A percentile compares a stretch with the other conserved stretches of the same genome.
phyloP scores from a whole-genome alignment of 371 early-diverging fungal genomes.

The Vairimorpha ceranae region DNA sequence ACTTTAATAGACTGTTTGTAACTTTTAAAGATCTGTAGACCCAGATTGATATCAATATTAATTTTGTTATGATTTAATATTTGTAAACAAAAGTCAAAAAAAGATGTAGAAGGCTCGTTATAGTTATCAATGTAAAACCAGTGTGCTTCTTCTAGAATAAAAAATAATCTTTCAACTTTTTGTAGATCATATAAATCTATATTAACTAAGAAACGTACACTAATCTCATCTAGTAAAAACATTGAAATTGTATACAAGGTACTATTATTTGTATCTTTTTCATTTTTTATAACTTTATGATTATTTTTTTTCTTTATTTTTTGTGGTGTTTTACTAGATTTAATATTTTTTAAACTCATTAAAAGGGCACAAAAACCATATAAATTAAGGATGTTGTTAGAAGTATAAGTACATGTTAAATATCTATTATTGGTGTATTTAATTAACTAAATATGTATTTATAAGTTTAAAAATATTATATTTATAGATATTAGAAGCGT shows the following conservation, averaged over 20 bases:
- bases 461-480: no score
- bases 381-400: no score
- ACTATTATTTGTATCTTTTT: background rate
- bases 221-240: constrained; percentile 55
- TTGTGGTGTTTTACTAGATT: background rate
- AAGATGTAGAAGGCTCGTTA: constrained; percentile 67
- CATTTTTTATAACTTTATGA: background rate
- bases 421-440: no score
- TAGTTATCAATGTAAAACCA: constrained; percentile 98
- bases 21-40: constrained; percentile 78
- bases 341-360: no score
- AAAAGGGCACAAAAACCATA: no score
- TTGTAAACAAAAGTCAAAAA: constrained; percentile 59
- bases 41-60: constrained; percentile 68
- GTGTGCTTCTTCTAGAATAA: constrained; percentile 96
- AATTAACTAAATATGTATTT: no score
- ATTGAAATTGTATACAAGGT: constrained; percentile 40
- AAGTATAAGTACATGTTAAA: no score
- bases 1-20: constrained; percentile 93
- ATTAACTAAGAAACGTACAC: constrained; percentile 79
- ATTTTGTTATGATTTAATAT: constrained; percentile 50
- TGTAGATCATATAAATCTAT: constrained; percentile 80
- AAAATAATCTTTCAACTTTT: constrained; percentile 81
- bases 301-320: background rate
- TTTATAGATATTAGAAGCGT: no score